Base-by-base conservation (phyloP, 2,329 filamentous ascomycete genomes). In the Fusarium sp. region DNA sequence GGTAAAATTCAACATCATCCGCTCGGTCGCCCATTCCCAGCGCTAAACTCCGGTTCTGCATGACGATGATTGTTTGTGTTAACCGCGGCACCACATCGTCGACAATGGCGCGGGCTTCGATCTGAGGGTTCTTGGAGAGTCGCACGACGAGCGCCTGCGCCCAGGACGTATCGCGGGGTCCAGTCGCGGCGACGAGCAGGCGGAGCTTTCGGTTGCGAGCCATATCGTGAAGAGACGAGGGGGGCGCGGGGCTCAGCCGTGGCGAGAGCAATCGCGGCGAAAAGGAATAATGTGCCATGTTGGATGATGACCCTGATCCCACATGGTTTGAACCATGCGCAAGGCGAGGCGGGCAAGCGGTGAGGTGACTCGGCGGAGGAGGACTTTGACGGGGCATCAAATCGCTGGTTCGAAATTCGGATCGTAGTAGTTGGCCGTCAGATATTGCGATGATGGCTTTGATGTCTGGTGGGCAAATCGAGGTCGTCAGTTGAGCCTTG, bases 141-240 rank as follows among this genome's bases (percentile, higher is more conserved):
- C 91, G 89, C 58, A 93, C 87, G 69, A 92, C 90, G 62, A 94
- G 87, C 20, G 90, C 86, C 79, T 92, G 88, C 62, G 91, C 91
- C 83, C 90, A 92, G 52, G 91, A 90, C 33, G 91, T 88, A 77
- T 93, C 91, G 65, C 88, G 87, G 56, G 88, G 86, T 68, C 92
- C 91, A 76, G 92, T 92, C 66, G 92, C 88, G 67, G 90, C 90
- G 38, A 94, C 86, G 37, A 94, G 88, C 65, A 94, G 87, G 70
- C 86, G 89, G 33, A 92, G 83, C 73, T 89, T 89, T 73, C 82
- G 85, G 69, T 82, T 81, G 70, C 80, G 79, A 6, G 79, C 79
- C 76, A 81, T 81, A 40, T 86, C 83, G 69, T 79, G 73, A 64
- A 84, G 79, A 8, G 84, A 84, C 43, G 82, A 81, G 20, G 78